phyloP scores from a whole-genome alignment of 1,139 yeast species.

The Hansenula anomala region DNA sequence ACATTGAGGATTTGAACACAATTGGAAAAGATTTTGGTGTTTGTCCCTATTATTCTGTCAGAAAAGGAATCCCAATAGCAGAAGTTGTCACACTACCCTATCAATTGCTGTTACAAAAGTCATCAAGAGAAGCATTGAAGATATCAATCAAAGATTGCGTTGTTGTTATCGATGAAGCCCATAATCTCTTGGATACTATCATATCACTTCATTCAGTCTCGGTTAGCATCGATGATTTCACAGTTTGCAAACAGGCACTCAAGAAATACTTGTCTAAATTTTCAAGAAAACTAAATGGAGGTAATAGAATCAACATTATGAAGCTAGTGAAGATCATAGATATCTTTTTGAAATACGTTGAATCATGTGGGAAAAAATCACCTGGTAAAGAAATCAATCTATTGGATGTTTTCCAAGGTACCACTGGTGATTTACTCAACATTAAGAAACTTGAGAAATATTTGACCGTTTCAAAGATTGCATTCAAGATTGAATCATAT shows the following conservation, averaged over 20 bases:
- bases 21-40: slow-evolving; percentile 53
- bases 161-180: slow-evolving; percentile 90
- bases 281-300: slow-evolving; percentile 58
- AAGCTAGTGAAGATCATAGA: slow-evolving; percentile 59
- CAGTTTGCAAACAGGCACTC: slow-evolving; percentile 34
- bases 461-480: slow-evolving; percentile 65
- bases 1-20: slow-evolving; percentile 72
- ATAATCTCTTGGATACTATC: slow-evolving; percentile 76
- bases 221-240: slow-evolving; percentile 47
- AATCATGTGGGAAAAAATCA: slow-evolving; percentile 26
- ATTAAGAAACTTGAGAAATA: slow-evolving; percentile 64
- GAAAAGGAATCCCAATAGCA: slow-evolving; percentile 45
- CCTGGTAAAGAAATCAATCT: slow-evolving; percentile 54
- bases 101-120: slow-evolving; percentile 65
- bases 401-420: slow-evolving; percentile 46
- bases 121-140: slow-evolving; percentile 57
- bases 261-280: slow-evolving; percentile 57
- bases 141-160: slow-evolving; percentile 60
- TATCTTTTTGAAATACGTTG: slow-evolving; percentile 43
- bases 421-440: slow-evolving; percentile 70
- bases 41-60: slow-evolving; percentile 81
- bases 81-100: slow-evolving; percentile 86
- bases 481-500: slow-evolving; percentile 78
- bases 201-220: slow-evolving; percentile 63
- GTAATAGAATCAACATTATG: slow-evolving; percentile 65